Conservation (phyloP, 148 eudicot species). For the Simmondsia chinensis region DNA sequence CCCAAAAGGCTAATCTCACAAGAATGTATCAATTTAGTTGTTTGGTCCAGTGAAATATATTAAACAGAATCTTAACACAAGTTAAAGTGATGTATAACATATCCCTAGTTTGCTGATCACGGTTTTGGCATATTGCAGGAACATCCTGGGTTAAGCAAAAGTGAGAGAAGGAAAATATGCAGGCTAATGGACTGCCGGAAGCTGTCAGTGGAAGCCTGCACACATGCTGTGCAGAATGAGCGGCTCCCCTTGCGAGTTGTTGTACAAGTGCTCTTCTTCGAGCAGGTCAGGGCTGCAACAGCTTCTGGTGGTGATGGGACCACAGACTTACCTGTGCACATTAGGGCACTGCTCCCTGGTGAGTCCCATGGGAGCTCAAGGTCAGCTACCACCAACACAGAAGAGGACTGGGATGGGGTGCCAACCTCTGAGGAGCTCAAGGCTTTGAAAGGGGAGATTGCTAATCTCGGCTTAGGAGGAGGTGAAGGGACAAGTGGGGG, state of each 20-base stretch:
- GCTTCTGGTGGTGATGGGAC: conserved; percentile 33
- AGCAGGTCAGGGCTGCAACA: conserved; percentile 51
- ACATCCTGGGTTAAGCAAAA: conserved; percentile 65
- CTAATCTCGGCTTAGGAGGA: conserved; percentile 35
- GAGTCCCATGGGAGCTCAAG: conserved; percentile 79
- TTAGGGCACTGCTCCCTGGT: conserved; percentile 31
- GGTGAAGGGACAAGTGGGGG: conserved; percentile 19
- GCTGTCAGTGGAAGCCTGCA: conserved; percentile 74
- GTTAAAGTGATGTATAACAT: too few relatives aligned
- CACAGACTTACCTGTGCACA: conserved; percentile 35
- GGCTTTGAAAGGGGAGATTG: conserved; percentile 62
- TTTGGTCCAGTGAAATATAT: too few relatives aligned
- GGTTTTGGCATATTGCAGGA: too few relatives aligned
- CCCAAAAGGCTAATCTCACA: too few relatives aligned
- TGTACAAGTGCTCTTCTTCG: conserved; percentile 83
- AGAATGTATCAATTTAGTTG: too few relatives aligned
- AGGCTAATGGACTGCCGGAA: conserved; percentile 82
- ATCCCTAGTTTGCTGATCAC: too few relatives aligned
- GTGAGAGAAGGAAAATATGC: conserved; percentile 71
- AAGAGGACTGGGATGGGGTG: conserved; percentile 81
- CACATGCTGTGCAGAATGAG: conserved; percentile 83
- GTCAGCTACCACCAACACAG: conserved; percentile 69
- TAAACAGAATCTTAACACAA: too few relatives aligned
- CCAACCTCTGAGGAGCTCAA: conserved; percentile 68
- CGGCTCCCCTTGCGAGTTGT: conserved; percentile 77